These are phyloP conservation scores for Fragaria ananassa DNA, from an alignment of 306 rosid genomes.

Conservation along the genomic window DNA sequence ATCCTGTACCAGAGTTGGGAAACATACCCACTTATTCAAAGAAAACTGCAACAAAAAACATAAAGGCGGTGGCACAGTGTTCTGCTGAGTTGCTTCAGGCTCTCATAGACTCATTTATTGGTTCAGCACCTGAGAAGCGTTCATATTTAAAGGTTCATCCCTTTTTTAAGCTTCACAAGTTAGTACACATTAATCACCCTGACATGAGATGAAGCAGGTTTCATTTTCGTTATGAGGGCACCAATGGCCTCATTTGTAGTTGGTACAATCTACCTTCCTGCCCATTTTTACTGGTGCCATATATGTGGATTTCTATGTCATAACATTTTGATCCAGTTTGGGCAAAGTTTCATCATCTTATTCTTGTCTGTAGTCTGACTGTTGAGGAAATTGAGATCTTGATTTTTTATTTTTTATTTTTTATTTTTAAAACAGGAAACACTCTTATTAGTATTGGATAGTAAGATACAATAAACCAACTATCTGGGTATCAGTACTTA, in stretches of 20 bases:
- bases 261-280: not conserved
- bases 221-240: not conserved
- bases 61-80: conserved; percentile 62
- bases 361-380: not conserved
- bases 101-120: conserved; percentile 61
- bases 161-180: conserved; percentile 5
- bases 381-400: not conserved
- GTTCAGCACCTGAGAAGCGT: conserved; percentile 45
- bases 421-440: not conserved
- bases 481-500: not conserved
- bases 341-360: not conserved
- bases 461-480: not conserved
- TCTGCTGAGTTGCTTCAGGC: conserved; percentile 59
- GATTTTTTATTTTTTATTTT: not conserved
- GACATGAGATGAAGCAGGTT: not conserved
- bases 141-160: conserved; percentile 57
- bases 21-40: conserved; percentile 55
- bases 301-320: not conserved
- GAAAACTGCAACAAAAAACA: conserved; percentile 65
- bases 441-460: not conserved
- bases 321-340: not conserved
- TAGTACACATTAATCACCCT: not conserved
- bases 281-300: not conserved
- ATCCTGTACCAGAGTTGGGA: conserved; percentile 34
- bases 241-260: not conserved